Percentiles rank a stretch among this genome's conserved stretches.
phyloP scores from a whole-genome alignment of 441 rosid genomes.

The Macaranga tanarius region DNA sequence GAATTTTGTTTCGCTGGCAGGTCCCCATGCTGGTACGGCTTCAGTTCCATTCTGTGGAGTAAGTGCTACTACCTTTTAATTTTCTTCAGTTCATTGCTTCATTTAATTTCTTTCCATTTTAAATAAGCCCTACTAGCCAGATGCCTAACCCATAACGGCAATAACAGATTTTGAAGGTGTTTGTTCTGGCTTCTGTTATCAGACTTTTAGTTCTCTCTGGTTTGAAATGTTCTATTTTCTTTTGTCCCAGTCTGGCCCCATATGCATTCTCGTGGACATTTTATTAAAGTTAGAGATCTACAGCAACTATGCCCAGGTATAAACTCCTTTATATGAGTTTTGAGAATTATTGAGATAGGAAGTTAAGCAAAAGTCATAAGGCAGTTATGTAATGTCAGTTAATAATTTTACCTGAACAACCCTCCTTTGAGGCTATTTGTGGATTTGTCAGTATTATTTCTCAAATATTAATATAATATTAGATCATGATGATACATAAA shows the following conservation, averaged over 20 bases:
- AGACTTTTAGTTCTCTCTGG: constrained; percentile 7
- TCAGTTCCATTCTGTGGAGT: constrained; percentile 82
- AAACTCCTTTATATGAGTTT: neutral
- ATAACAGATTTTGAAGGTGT: neutral
- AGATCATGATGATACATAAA: neutral
- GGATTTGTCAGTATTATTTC: neutral
- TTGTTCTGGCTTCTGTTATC: neutral
- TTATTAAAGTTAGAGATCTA: constrained; percentile 60
- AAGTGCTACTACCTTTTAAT: constrained; percentile 29
- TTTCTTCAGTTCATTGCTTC: neutral
- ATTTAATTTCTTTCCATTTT: constrained; percentile 3
- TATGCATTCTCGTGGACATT: constrained; percentile 62
- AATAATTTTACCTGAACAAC: neutral
- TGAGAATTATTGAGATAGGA: constrained; percentile 16
- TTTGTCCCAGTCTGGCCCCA: constrained; percentile 42
- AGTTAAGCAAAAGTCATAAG: neutral
- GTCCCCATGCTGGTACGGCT: constrained; percentile 83
- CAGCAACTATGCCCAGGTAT: constrained; percentile 65
- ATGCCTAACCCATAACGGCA: neutral
- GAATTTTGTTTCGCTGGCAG: constrained; percentile 70
- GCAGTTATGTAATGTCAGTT: neutral
- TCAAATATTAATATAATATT: neutral
- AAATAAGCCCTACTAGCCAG: neutral
- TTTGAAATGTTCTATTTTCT: constrained; percentile 9
- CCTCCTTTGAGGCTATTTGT: neutral